Conservation (phyloP, 352 stramenopile genomes). For the Discostella stelligera region DNA sequence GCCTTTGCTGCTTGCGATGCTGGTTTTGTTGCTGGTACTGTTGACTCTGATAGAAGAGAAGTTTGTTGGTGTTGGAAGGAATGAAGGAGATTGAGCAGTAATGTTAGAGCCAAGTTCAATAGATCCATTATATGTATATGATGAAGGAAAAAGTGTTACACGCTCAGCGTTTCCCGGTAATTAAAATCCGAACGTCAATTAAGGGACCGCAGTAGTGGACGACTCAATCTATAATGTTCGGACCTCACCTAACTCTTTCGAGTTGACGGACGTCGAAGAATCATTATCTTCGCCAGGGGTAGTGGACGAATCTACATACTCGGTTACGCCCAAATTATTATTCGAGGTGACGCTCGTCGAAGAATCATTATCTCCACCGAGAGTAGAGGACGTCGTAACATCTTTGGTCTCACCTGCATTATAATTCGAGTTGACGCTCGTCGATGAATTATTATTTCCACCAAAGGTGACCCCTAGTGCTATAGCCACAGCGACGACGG, state of each 20-base stretch:
- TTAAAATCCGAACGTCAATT: neutral
- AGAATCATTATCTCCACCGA: neutral
- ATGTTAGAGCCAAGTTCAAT: neutral
- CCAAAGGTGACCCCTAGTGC: conserved; percentile 30
- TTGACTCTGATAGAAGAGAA: neutral
- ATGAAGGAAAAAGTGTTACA: conserved; percentile 9
- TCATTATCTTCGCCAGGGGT: neutral
- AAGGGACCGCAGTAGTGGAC: neutral
- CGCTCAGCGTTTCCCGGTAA: neutral
- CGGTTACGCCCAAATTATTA: too few relatives aligned
- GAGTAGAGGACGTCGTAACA: neutral
- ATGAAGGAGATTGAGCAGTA: conserved; percentile 4
- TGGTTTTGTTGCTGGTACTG: conserved; percentile 5
- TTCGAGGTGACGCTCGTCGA: neutral
- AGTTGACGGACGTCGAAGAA: neutral
- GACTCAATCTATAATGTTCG: neutral
- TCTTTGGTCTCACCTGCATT: conserved; percentile 1
- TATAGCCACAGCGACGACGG: conserved; percentile 31
- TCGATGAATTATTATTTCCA: neutral
- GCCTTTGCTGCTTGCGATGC: neutral
- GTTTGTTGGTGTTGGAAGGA: neutral
- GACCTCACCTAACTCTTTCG: neutral
- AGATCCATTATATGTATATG: neutral
- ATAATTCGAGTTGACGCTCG: neutral
- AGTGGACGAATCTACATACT: too few relatives aligned